phyloP scores from a whole-genome alignment of 1,139 yeast species.

The Arxiozyma heterogenica region DNA sequence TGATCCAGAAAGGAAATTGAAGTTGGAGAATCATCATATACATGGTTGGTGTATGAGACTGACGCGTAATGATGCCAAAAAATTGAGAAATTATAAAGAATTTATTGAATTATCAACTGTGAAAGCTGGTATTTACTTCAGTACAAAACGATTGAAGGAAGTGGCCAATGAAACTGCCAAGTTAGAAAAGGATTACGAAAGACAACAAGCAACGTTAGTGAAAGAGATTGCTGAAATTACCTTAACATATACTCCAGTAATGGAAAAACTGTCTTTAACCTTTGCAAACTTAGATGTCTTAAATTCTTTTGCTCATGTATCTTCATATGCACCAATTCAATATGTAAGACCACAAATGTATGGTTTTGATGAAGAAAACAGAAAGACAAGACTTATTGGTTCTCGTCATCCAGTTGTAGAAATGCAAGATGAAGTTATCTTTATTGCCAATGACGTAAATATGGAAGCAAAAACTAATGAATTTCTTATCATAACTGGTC shows the following conservation, averaged over 20 bases:
- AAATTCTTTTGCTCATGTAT: slow-evolving; percentile 74
- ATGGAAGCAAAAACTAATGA: slow-evolving; percentile 46
- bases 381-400: slow-evolving; percentile 51
- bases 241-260: slow-evolving; percentile 68
- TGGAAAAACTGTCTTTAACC: slow-evolving; percentile 54
- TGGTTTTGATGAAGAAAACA: slow-evolving; percentile 39
- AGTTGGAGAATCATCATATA: slow-evolving; percentile 73
- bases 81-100: slow-evolving; percentile 54
- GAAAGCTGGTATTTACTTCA: slow-evolving; percentile 89
- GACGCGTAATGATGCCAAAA: slow-evolving; percentile 80
- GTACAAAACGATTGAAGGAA: slow-evolving; percentile 55
- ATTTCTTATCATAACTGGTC: slow-evolving; percentile 86
- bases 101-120: slow-evolving; percentile 81
- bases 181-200: slow-evolving; percentile 57
- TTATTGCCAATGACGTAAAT: slow-evolving; percentile 77
- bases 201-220: slow-evolving; percentile 67
- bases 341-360: slow-evolving; percentile 65
- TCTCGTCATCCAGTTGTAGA: slow-evolving; percentile 94
- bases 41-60: slow-evolving; percentile 94
- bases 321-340: slow-evolving; percentile 75
- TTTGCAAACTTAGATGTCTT: slow-evolving; percentile 77
- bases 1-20: slow-evolving; percentile 79
- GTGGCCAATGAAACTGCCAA: slow-evolving; percentile 52
- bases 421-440: slow-evolving; percentile 76
- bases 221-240: slow-evolving; percentile 75